Evolutionary conservation across 768 basidiomycete genomes (phyloP).

Genomic region (Trametes elegans): DNA sequence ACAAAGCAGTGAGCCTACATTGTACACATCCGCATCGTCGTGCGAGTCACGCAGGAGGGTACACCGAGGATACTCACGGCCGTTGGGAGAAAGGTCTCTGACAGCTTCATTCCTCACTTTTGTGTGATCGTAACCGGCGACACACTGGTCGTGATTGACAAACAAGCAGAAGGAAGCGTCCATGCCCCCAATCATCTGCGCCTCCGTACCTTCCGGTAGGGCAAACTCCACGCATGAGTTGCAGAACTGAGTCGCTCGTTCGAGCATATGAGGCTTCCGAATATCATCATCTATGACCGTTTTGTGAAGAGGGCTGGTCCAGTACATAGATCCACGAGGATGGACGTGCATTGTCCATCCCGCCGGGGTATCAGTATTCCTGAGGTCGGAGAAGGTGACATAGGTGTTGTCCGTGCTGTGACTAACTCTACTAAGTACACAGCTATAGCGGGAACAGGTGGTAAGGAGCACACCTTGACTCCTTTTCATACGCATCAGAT

Average conservation of each 20-base stretch:
- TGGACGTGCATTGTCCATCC: conserved; percentile 45
- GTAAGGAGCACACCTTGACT: background rate
- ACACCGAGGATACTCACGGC: background rate
- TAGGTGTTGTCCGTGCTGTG: conserved; percentile 1
- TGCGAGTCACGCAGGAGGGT: too few relatives aligned
- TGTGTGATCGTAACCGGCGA: conserved; percentile 38
- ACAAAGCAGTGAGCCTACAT: background rate
- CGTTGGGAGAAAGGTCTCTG: conserved; percentile 24
- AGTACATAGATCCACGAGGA: conserved; percentile 52
- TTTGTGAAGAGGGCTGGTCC: conserved; percentile 38
- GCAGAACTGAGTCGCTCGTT: conserved; percentile 30
- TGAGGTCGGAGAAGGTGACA: background rate
- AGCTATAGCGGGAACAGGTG: background rate
- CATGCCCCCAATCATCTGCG: conserved; percentile 37
- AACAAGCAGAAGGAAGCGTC: conserved; percentile 36
- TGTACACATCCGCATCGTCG: background rate
- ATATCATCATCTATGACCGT: conserved; percentile 52
- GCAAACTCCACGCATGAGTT: conserved; percentile 29
- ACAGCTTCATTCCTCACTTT: conserved; percentile 20
- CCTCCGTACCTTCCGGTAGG: conserved; percentile 43
- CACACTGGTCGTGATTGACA: conserved; percentile 46
- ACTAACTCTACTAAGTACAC: background rate
- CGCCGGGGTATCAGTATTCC: conserved; percentile 7
- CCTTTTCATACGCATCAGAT: background rate
- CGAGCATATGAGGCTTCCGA: conserved; percentile 36